Evolutionary conservation across 257 asterid genomes (phyloP), one percentile per base, ranked within the genome.

Genomic region (Solanum neorickii): DNA sequence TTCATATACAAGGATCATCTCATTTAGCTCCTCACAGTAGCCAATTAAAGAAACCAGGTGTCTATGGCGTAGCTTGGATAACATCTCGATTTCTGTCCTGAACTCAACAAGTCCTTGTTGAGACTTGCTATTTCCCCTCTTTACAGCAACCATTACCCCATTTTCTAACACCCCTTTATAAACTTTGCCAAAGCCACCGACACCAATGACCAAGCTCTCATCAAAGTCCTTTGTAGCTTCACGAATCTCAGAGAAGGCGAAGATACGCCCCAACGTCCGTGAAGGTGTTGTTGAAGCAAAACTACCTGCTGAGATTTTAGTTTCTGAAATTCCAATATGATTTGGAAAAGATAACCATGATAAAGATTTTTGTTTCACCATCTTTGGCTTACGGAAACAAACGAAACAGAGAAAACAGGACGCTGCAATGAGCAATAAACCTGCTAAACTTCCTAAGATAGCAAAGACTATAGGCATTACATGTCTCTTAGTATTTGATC

Each of bases 1-100:
- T 85, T 89, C 91, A 15, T 89, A 89, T 23, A 89, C 91, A 23
- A 89, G 90, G 88, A 89, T 89, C 91, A 89, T 89, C 80, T 89
- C 91, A 27, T 89, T 87, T 13, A 87, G 90, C 47, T 89, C 91
- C 78, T 89, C 90, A 29, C 91, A 89, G 37, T 80, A 89, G 5
- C 91, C 91, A 9, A 89, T 89, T 21, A 87, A 86, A 47, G 91
- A 89, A 13, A 89, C 91, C 47, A 89, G 42, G 66, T 87, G 91
- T 83, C 90, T 89, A 41, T 89, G 91, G 37, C 91, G 90, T 39
- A 89, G 90, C 65, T 89, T 89, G 5, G 91, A 87, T 47, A 89
- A 74, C 91, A 89, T 89, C 91, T 87, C 88, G 11, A 89, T 89
- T 42, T 89, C 91, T 44, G 91, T 89, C 86, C 88, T 87, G 62